These are phyloP conservation scores for Fusarium coicis DNA, from an alignment of 2,329 filamentous ascomycete genomes.

Conservation along the genomic window DNA sequence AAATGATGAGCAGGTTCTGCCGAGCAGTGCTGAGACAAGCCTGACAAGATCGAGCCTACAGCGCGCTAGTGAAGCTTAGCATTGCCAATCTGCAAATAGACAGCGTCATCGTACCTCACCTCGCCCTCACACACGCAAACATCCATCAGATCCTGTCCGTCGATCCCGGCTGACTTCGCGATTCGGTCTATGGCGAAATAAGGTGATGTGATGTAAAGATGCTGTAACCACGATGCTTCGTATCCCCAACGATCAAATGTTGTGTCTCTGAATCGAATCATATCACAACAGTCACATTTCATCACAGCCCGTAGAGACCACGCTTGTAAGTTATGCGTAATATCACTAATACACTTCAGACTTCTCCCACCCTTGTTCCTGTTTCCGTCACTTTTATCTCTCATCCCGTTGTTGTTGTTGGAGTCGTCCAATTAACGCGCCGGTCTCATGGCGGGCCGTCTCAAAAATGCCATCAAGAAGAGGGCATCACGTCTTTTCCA, in stretches of 20 bases:
- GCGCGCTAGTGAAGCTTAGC: not conserved
- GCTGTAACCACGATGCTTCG: not conserved
- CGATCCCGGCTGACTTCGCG: constrained; percentile 15
- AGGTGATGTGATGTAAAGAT: constrained; percentile 23
- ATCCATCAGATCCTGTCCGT: constrained; percentile 29
- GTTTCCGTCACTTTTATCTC: not conserved
- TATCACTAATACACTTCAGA: constrained; percentile 12
- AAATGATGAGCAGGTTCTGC: constrained; percentile 17
- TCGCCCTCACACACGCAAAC: constrained; percentile 13
- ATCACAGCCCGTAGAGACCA: not conserved
- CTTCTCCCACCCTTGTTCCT: not conserved
- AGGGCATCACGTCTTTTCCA: constrained; percentile 31
- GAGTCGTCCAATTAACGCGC: not conserved
- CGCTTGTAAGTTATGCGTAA: not conserved
- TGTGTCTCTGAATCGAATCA: not conserved
- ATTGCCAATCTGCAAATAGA: not conserved
- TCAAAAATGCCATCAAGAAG: constrained; percentile 35
- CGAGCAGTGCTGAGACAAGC: constrained; percentile 15
- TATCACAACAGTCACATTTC: not conserved
- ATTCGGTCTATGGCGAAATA: not conserved
- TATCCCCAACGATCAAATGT: constrained; percentile 7
- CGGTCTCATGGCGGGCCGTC: constrained; percentile 22
- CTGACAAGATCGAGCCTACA: not conserved
- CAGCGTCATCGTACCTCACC: constrained; percentile 26
- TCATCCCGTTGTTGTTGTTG: not conserved